Evolutionary conservation across 192 early-diverging fungal species (phyloP).

Genomic region (Dissophora ornata): DNA sequence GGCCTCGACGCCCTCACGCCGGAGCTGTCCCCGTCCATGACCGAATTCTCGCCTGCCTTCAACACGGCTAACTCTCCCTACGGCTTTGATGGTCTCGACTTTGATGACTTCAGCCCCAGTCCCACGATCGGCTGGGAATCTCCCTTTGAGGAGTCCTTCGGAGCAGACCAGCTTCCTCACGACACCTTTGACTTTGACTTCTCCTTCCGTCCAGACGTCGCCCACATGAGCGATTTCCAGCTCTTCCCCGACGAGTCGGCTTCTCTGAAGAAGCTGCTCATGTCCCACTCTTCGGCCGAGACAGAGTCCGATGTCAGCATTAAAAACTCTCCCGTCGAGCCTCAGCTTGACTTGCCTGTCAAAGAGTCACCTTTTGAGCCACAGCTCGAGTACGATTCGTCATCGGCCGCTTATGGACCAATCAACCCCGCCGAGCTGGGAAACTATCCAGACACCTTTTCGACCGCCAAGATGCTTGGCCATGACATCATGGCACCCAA

Average conservation of each 20-base stretch:
- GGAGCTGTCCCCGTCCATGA: slow-evolving; percentile 43
- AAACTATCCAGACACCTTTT: slow-evolving; percentile 10
- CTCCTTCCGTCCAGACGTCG: not conserved
- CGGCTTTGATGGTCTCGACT: slow-evolving; percentile 26
- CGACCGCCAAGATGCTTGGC: slow-evolving; percentile 35
- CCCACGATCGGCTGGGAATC: slow-evolving; percentile 17
- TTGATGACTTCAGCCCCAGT: slow-evolving; percentile 27
- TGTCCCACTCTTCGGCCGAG: not conserved
- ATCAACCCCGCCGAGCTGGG: slow-evolving; percentile 14
- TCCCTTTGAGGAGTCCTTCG: slow-evolving; percentile 23
- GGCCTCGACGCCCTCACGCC: slow-evolving; percentile 18
- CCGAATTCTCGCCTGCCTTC: slow-evolving; percentile 25
- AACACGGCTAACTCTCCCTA: slow-evolving; percentile 23
- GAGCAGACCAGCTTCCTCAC: not conserved
- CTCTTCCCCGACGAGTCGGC: slow-evolving; percentile 41
- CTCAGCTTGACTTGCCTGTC: not conserved
- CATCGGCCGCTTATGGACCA: not conserved
- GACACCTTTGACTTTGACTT: slow-evolving; percentile 22
- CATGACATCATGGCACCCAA: slow-evolving; percentile 25
- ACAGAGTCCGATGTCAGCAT: not conserved
- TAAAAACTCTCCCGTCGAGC: too few species aligned
- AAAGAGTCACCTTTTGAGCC: slow-evolving; percentile 20
- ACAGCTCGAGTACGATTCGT: not conserved
- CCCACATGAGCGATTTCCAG: slow-evolving; percentile 28
- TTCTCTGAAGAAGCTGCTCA: slow-evolving; percentile 18